Evolutionary conservation across 306 rosid genomes (phyloP), one percentile per base, ranked within the genome.

Genomic region (Cucumis melo): DNA sequence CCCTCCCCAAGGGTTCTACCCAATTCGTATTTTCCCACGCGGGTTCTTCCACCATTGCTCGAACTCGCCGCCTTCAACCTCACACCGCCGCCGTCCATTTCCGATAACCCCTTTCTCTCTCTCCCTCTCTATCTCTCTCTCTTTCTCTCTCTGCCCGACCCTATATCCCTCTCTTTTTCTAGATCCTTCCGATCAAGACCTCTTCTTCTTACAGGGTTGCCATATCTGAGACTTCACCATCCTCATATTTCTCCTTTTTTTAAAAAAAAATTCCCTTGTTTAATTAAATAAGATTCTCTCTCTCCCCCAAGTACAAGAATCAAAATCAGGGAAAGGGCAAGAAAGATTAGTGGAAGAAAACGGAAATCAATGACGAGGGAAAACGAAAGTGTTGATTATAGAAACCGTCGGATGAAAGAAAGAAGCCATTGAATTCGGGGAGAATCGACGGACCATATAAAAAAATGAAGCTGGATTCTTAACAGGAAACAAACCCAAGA

Each of bases 171-270:
- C 56, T 57, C 74, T 20, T 7, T 24, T 6, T 66, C 54, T 62
- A 75, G 66, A 78, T 46, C 23, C 39, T 58, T 15, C 23, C 67
- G 73, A 81, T 83, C 80, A 86, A 60, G 50, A 82, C 73, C 98
- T 84, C 91, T 93, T 93, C 98, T 91, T 93, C 93, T 93, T 93
- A 56, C 97, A 89, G 0, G 98, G 98, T 57, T 91, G 98, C 98
- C 98, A 93, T 0, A 93, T 92, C 81, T 85, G 92, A 64, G 93
- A 93, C 89, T 93, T 93, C 0, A 80, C 68, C 46, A 89, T 20
- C 57, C 87, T 91, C 98, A 93, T 93, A 78, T 87, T 81, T 46
- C 66, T 48, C 60, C 19, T 32, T 32, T 32, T 32, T 32, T 2
- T 20, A 27, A 27, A 27, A 1, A 27, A 27, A 27, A 27, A 27